Evolutionary conservation across 2,329 filamentous ascomycete species (phyloP).

Genomic region (Sclerotinia subarctica): DNA sequence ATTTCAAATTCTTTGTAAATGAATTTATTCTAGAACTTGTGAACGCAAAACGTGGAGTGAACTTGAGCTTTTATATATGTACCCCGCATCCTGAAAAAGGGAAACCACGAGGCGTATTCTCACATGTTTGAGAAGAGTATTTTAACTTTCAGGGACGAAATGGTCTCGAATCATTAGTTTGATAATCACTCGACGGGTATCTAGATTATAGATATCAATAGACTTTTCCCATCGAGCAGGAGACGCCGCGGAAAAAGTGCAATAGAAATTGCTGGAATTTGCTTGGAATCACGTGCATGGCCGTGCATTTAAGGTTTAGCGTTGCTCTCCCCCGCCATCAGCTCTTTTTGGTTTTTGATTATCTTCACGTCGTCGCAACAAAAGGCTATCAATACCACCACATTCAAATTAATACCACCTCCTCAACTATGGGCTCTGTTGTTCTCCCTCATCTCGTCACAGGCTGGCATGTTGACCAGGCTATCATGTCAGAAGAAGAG

Average conservation of each 20-base stretch:
- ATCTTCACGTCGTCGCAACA: neutral
- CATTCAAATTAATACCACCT: neutral
- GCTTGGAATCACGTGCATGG: neutral
- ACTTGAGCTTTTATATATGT: neutral
- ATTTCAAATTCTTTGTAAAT: neutral
- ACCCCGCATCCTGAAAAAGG: neutral
- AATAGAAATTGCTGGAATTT: neutral
- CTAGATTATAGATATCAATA: neutral
- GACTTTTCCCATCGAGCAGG: too few relatives aligned
- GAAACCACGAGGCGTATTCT: neutral
- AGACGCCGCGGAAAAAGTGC: neutral
- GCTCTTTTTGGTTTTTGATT: neutral
- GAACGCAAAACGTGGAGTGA: too few relatives aligned
- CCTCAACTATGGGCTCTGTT: conserved; percentile 62
- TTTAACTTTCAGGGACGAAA: too few relatives aligned
- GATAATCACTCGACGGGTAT: too few relatives aligned
- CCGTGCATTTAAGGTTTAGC: neutral
- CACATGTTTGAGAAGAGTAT: neutral
- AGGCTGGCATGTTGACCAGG: conserved; percentile 98
- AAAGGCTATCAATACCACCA: neutral
- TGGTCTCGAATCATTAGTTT: neutral
- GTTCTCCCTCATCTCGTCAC: conserved; percentile 87
- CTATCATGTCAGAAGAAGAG: conserved; percentile 85
- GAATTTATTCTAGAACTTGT: neutral
- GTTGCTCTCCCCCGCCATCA: neutral